A percentile compares a stretch with the other conserved stretches of the same genome.
These are phyloP conservation scores for Teratosphaeria viscida DNA, from an alignment of 2,329 filamentous ascomycete species.

Conservation along the genomic window DNA sequence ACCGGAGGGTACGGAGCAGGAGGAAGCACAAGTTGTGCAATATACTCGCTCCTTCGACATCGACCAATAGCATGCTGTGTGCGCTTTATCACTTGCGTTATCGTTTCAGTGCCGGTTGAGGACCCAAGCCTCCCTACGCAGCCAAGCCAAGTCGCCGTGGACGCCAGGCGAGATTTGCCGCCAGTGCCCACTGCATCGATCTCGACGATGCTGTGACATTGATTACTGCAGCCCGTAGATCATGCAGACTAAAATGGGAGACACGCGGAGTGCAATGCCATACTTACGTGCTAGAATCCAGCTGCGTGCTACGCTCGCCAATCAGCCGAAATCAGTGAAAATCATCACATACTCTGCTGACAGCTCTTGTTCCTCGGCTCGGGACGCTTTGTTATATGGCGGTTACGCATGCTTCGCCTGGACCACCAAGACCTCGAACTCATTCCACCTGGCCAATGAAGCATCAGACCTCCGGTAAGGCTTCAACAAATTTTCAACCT, in stretches of 20 bases:
- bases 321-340: not conserved
- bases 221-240: not conserved
- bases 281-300: not conserved
- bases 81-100: too few species aligned
- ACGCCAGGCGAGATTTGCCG: not conserved
- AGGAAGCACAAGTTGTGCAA: too few species aligned
- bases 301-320: not conserved
- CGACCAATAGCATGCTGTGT: too few species aligned
- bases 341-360: not conserved
- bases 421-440: conserved; percentile 53
- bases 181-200: not conserved
- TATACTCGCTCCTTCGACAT: too few species aligned
- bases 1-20: too few species aligned
- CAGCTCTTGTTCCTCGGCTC: not conserved
- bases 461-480: conserved; percentile 60
- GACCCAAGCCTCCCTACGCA: too few species aligned
- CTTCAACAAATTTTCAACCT: conserved; percentile 47
- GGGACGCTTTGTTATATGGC: not conserved
- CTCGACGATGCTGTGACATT: not conserved
- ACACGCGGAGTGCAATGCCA: not conserved
- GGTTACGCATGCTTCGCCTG: not conserved
- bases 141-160: not conserved
- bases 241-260: not conserved
- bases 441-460: conserved; percentile 59
- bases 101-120: too few species aligned